These are phyloP conservation scores for Alternaria atra DNA, from an alignment of 2,329 filamentous ascomycete genomes.

Conservation along the genomic window DNA sequence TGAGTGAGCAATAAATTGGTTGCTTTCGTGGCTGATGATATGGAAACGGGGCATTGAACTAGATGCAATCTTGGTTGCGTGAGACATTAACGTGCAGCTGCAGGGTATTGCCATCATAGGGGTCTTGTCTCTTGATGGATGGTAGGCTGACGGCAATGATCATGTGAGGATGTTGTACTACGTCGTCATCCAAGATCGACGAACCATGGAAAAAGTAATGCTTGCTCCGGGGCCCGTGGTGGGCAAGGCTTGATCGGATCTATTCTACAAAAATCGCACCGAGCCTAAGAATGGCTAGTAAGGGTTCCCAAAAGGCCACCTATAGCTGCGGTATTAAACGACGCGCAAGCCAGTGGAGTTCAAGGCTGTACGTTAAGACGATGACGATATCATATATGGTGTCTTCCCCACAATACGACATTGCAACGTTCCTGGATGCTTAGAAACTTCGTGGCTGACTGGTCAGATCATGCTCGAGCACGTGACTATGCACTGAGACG, in stretches of 20 bases:
- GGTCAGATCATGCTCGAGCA: neutral
- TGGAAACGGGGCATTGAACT: conserved; percentile 9
- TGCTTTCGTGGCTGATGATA: conserved; percentile 11
- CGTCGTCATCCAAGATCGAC: conserved; percentile 15
- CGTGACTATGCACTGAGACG: conserved; percentile 5
- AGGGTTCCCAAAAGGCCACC: conserved; percentile 5
- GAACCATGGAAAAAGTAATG: conserved; percentile 18
- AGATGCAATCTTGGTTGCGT: neutral
- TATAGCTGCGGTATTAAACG: conserved; percentile 12
- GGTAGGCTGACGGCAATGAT: neutral
- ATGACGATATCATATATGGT: conserved; percentile 10
- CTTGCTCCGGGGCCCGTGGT: conserved; percentile 7
- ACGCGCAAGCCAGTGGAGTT: conserved; percentile 16
- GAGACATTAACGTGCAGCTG: conserved; percentile 13
- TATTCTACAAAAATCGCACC: conserved; percentile 8
- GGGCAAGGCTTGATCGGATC: conserved; percentile 11
- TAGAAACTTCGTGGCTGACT: neutral
- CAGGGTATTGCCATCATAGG: conserved; percentile 3
- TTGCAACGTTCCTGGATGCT: conserved; percentile 7
- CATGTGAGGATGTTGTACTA: conserved; percentile 5
- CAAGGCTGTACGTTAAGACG: neutral
- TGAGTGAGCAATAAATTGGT: conserved; percentile 11
- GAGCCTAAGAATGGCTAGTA: conserved; percentile 14
- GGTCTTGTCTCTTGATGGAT: neutral
- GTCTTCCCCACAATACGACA: conserved; percentile 3